Base-by-base conservation (phyloP, 805 yeast species). In the Aciculoconidium aculeatum region DNA sequence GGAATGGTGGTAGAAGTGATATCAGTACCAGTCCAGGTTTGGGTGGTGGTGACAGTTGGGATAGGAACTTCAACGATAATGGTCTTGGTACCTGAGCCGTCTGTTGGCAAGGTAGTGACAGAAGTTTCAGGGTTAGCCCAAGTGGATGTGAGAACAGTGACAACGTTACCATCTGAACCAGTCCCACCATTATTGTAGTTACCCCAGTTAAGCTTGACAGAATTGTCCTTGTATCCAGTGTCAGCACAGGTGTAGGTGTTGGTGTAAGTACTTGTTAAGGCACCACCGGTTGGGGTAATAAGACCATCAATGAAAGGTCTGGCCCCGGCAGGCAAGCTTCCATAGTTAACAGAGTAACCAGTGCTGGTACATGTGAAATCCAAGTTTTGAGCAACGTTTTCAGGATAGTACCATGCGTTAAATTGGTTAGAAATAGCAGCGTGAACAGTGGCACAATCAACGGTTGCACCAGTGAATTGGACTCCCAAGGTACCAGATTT, bases 241-340 rank as follows among this genome's bases (percentile, higher is more conserved):
- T 34, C 38, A 3, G 14, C 25, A 37, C 52, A 47, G 4, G 22
- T 22, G 18, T 29, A 42, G 9, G 18, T 29, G 33, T 45, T 39
- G 7, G 34, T 36, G 26, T 36, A 38, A 9, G 13, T 11, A 1
- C 16, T 21, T 4, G 18, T 21, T 11, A 16, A 10, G 4, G 5
- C 17, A 6, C 34, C 31, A n/a, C 15, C 15, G 4, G 32, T 11
- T 12, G 34, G 21, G 5, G 30, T 6, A 12, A 22, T 17, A 4
- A 37, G 18, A 11, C 23, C 36, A 25, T 43, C 46, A 19, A 51
- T 37, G 30, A 40, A 51, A 6, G 53, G 51, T 11, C 54, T 35
- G 33, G 39, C 49, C 2, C 60, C 61, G 2, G 56, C 53, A 6
- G 59, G 58, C 15, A 55, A 22, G 28, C 44, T 47, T 4, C 18